Conservation (phyloP, 2,329 filamentous ascomycete genomes). For the Tolypocladium tropicale region DNA sequence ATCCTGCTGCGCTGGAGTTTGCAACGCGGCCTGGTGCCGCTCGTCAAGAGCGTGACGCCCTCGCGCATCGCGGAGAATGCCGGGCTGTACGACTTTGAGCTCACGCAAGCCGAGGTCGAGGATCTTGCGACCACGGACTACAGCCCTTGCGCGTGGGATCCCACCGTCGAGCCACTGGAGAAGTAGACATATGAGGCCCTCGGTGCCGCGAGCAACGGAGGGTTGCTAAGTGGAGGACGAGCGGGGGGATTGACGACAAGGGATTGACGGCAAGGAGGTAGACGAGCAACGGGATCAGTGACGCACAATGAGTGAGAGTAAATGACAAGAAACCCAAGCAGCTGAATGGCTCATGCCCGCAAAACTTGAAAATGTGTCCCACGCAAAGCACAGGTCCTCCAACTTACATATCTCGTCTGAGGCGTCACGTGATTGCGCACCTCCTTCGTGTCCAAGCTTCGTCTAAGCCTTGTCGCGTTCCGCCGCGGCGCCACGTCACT, state of each 20-base stretch:
- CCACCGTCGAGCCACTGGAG: conserved; percentile 36
- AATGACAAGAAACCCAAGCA: background rate
- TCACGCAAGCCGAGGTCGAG: conserved; percentile 41
- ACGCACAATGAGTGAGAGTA: background rate
- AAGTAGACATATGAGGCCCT: too few relatives aligned
- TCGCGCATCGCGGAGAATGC: conserved; percentile 57
- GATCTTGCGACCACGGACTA: conserved; percentile 41
- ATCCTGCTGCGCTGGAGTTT: conserved; percentile 72
- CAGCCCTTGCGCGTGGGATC: conserved; percentile 46
- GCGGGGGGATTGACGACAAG: too few relatives aligned
- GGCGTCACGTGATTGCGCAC: conserved; percentile 7
- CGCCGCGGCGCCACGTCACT: background rate
- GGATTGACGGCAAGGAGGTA: background rate
- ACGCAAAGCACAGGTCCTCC: background rate
- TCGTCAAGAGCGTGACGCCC: conserved; percentile 64
- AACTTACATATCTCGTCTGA: background rate
- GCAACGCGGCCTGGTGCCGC: conserved; percentile 64
- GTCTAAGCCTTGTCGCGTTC: background rate
- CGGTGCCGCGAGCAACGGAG: too few relatives aligned
- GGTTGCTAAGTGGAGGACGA: too few relatives aligned
- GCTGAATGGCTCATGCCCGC: background rate
- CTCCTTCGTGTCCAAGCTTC: conserved; percentile 5
- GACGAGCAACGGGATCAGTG: background rate
- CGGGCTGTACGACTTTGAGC: conserved; percentile 43
- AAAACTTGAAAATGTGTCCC: background rate